phyloP scores from a whole-genome alignment of 345 rosid genomes.

The Rhizophora mangle region DNA sequence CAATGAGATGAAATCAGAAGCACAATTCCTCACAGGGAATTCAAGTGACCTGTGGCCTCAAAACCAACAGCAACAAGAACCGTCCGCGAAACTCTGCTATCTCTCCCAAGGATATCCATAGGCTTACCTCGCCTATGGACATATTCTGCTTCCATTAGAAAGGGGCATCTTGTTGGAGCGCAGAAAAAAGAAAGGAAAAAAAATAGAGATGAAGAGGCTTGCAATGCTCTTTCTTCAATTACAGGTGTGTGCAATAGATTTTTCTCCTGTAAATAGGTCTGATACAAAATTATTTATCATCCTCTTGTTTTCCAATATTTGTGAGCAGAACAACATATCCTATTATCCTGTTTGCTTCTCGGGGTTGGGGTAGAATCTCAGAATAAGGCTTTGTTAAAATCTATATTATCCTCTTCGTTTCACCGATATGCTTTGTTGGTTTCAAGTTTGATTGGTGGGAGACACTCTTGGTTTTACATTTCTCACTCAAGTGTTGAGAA shows the following conservation, averaged over 20 bases:
- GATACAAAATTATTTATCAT: slow-evolving; percentile 32
- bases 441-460: no score
- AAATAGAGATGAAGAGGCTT: not conserved
- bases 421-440: slow-evolving; percentile 24
- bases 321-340: slow-evolving; percentile 17
- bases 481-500: no score
- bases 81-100: slow-evolving; percentile 30
- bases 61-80: slow-evolving; percentile 48
- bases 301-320: slow-evolving; percentile 22
- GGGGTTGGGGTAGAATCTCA: slow-evolving; percentile 39
- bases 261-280: slow-evolving; percentile 33
- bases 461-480: no score
- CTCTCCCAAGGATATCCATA: slow-evolving; percentile 35
- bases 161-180: not conserved
- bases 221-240: slow-evolving; percentile 17
- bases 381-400: slow-evolving; percentile 31
- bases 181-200: not conserved
- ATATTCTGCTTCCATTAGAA: slow-evolving; percentile 24
- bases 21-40: slow-evolving; percentile 41
- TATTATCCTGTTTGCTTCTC: not conserved
- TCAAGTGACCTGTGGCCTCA: slow-evolving; percentile 52
- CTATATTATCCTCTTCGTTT: slow-evolving; percentile 23
- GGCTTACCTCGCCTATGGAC: slow-evolving; percentile 39
- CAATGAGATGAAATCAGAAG: slow-evolving; percentile 71
- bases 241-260: slow-evolving; percentile 32